Evolutionary conservation across 768 basidiomycete genomes (phyloP).

Genomic region (Psilocybe tampanensis): DNA sequence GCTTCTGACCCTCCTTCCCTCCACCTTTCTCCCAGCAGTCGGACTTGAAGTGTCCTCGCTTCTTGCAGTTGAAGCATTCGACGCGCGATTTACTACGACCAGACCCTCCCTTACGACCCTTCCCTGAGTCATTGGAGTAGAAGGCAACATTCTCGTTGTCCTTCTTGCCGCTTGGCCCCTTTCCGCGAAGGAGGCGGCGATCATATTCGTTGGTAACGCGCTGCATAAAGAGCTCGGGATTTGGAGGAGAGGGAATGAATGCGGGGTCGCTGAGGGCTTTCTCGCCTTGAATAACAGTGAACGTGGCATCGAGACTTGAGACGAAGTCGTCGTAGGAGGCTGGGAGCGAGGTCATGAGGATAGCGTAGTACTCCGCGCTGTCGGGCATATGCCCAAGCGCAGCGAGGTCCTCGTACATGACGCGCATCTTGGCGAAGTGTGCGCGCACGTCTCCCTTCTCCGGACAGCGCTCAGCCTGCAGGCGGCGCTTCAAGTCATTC

Average conservation of each 20-base stretch:
- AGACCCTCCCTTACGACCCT: constrained; percentile 10
- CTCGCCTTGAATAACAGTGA: background rate
- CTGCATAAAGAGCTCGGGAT: background rate
- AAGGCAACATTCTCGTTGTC: constrained; percentile 26
- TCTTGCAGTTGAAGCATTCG: constrained; percentile 13
- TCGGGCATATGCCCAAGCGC: constrained; percentile 30
- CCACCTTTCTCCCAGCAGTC: constrained; percentile 42
- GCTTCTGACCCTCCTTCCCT: constrained; percentile 37
- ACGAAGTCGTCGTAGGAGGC: constrained; percentile 32
- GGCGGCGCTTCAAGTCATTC: constrained; percentile 27
- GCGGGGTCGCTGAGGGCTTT: background rate
- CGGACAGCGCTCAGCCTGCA: constrained; percentile 27
- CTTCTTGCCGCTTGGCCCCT: constrained; percentile 16
- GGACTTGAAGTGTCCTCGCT: constrained; percentile 28
- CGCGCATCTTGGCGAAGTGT: constrained; percentile 31
- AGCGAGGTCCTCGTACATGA: constrained; percentile 33
- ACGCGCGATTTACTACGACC: background rate
- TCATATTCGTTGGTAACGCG: constrained; percentile 29
- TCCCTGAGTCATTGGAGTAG: constrained; percentile 3
- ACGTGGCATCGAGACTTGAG: constrained; percentile 28
- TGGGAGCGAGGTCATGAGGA: constrained; percentile 38
- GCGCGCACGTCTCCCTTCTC: constrained; percentile 33
- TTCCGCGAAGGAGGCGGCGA: constrained; percentile 13
- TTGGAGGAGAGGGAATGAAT: background rate
- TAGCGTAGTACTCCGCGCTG: constrained; percentile 32